Percentiles rank a stretch among this genome's conserved stretches.
Conservation (phyloP, 352 stramenopile species). For the Phytophthora ohioensis region DNA sequence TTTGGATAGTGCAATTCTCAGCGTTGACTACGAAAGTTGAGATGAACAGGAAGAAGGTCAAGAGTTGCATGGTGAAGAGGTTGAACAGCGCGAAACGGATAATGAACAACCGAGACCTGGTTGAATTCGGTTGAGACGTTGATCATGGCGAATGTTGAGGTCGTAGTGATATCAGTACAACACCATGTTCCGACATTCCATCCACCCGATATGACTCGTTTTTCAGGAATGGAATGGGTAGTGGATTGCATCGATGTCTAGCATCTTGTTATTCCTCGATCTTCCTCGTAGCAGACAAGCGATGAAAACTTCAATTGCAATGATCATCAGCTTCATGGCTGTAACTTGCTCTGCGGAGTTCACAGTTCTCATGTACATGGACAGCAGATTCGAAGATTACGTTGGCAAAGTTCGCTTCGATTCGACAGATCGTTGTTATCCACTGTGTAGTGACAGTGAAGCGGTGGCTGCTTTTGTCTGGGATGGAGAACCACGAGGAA, state of each 20-base stretch:
- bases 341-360: constrained; percentile 14
- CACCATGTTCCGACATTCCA: constrained; percentile 3
- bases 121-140: neutral
- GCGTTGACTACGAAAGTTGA: neutral
- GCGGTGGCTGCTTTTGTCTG: constrained; percentile 26
- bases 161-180: no score
- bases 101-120: constrained; percentile 17
- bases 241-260: no score
- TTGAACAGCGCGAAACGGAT: constrained; percentile 9
- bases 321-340: neutral
- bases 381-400: constrained; percentile 36
- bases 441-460: constrained; percentile 18
- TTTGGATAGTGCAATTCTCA: constrained; percentile 27
- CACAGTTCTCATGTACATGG: constrained; percentile 32
- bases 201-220: constrained; percentile 10
- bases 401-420: constrained; percentile 31
- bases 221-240: neutral
- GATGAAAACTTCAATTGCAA: constrained; percentile 12
- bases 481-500: constrained; percentile 21
- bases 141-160: neutral
- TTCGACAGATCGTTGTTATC: constrained; percentile 29
- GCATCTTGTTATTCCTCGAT: constrained; percentile 19
- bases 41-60: neutral
- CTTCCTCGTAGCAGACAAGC: constrained; percentile 11
- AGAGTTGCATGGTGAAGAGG: neutral